Base-by-base conservation (phyloP, 257 asterid species). In the Salvia rosmarinus region DNA sequence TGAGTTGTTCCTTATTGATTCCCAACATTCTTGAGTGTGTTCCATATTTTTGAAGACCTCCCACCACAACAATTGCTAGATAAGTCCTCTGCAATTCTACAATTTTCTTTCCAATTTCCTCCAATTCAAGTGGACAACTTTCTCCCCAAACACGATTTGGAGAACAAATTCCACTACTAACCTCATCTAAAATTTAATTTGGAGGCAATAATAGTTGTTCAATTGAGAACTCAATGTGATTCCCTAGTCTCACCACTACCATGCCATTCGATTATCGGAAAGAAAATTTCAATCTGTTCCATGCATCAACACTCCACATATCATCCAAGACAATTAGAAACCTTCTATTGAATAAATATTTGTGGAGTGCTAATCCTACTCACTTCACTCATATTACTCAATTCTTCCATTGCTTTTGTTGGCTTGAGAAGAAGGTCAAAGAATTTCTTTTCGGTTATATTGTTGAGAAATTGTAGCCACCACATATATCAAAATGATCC, bases 231-330 rank as follows among this genome's bases (percentile, higher is more conserved):
- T 28, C 42, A 69, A 55, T 23, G 25, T 2, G 74, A 69, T 5
- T 55, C 19, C 44, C 74, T 69, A 21, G 74, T 55, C 1, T 69
- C 16, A 68, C 28, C 6, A 69, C 17, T 23, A 69, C 6, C 66
- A n/a, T 69, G 1, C 73, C 51, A 35, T 68, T 52, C 6, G 3
- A n/a, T n/a, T 13, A 6, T 69, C 56, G 74, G 74, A 55, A 69
- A 39, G 30, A 8, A 69, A 20, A 0, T 8, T 14, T 21, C 6
- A 3, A 69, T 49, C 9, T 1, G 0, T 55, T 56, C 74, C 74
- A 55, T 9, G 13, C 55, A 8, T 69, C 44, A 0, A 69, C n/a
- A 23, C 37, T 28, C 73, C 73, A 68, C n/a, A 68, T 35, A 6
- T 68, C 73, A 52, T 68, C 73, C 64, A 68, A 2, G 0, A 68